Conservation (phyloP, 805 yeast genomes). For the Barnettozyma populi region DNA sequence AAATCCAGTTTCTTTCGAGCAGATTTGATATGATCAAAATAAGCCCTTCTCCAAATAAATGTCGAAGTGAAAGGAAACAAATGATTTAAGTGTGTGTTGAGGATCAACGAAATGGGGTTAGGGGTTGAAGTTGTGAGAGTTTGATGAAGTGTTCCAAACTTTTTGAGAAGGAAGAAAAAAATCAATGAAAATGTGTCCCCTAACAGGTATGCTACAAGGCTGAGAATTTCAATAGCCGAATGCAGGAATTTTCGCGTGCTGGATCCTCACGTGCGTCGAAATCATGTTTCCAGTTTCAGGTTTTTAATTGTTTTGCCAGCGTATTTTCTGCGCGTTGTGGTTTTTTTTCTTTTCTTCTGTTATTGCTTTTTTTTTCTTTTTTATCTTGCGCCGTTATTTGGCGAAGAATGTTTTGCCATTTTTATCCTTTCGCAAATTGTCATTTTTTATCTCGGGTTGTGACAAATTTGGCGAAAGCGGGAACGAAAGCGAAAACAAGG, state of each 20-base stretch:
- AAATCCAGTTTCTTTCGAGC: constrained; percentile 23
- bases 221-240: background rate
- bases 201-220: background rate
- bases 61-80: constrained; percentile 8
- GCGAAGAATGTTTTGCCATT: background rate
- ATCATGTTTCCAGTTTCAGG: background rate
- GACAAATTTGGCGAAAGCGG: background rate
- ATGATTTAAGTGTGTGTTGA: constrained; percentile 7
- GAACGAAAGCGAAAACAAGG: background rate
- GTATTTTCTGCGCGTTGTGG: no score
- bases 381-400: background rate
- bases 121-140: background rate
- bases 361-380: background rate
- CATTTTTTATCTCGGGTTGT: background rate
- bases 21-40: constrained; percentile 10
- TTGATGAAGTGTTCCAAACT: background rate
- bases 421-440: background rate
- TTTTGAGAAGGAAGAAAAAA: background rate
- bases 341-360: background rate
- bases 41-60: constrained; percentile 5
- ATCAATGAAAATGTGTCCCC: background rate
- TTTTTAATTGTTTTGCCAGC: background rate
- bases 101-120: constrained; percentile 5
- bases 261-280: background rate
- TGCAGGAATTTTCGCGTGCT: background rate